These are phyloP conservation scores for Phytophthora multivora DNA, from an alignment of 352 stramenopile species.

Conservation along the genomic window DNA sequence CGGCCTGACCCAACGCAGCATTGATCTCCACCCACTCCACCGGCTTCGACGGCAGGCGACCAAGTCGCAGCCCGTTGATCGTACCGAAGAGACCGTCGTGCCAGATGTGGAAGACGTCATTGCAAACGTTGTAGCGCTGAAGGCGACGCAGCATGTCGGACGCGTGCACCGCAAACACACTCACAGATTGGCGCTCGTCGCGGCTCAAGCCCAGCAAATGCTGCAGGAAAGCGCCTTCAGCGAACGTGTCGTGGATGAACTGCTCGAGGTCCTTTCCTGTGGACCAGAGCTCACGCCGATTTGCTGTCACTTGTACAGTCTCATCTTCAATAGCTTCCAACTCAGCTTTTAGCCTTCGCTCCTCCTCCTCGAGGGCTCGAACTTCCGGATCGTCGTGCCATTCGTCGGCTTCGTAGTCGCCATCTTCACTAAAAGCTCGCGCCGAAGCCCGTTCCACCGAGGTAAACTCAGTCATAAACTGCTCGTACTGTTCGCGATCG, in stretches of 20 bases:
- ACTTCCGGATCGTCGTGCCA: constrained; percentile 56
- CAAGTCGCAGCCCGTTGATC: constrained; percentile 89
- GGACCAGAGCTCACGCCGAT: constrained; percentile 74
- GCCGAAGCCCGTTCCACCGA: constrained; percentile 30
- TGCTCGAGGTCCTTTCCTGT: constrained; percentile 74
- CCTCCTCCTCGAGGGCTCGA: constrained; percentile 64
- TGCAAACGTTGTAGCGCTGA: constrained; percentile 89
- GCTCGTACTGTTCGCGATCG: constrained; percentile 58
- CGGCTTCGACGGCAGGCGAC: constrained; percentile 74
- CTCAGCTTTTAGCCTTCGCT: constrained; percentile 54
- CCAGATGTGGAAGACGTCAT: constrained; percentile 93
- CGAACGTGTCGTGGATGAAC: constrained; percentile 74
- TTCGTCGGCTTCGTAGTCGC: constrained; percentile 37
- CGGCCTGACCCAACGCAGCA: constrained; percentile 82
- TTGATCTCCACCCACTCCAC: constrained; percentile 93
- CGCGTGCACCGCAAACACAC: constrained; percentile 79
- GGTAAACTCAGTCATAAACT: constrained; percentile 57
- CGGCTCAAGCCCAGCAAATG: constrained; percentile 72
- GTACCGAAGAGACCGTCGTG: constrained; percentile 89
- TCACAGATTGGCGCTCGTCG: constrained; percentile 77
- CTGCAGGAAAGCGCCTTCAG: constrained; percentile 77
- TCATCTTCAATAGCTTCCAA: constrained; percentile 66
- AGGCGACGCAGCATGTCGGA: constrained; percentile 80
- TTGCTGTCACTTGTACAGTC: constrained; percentile 52
- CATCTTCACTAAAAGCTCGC: constrained; percentile 23